phyloP scores from a whole-genome alignment of 495 filamentous ascomycete genomes.

The Aspergillus egyptiacus region DNA sequence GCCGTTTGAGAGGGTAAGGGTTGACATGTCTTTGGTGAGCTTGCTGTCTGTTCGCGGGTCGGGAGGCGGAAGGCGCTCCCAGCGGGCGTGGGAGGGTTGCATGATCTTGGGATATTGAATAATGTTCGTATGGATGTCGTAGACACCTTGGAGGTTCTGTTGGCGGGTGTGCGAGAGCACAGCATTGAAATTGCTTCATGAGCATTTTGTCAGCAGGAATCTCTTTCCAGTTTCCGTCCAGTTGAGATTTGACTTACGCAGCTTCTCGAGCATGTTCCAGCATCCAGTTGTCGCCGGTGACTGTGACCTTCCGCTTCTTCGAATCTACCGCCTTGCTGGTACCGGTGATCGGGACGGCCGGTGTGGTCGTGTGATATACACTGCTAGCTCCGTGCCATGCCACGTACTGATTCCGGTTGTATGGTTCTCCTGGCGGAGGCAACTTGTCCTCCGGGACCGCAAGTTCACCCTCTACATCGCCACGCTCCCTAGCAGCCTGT shows the following conservation, averaged over 20 bases:
- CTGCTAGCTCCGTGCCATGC: slow-evolving; percentile 96
- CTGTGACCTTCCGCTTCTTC: slow-evolving; percentile 77
- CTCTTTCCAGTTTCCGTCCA: background rate
- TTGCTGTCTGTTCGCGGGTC: slow-evolving; percentile 24
- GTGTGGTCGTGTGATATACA: slow-evolving; percentile 82
- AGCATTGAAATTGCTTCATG: slow-evolving; percentile 70
- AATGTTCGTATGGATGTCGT: slow-evolving; percentile 87
- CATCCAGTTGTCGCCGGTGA: slow-evolving; percentile 99
- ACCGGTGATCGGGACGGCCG: slow-evolving; percentile 62
- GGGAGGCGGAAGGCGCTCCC: slow-evolving; percentile 56
- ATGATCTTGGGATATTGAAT: slow-evolving; percentile 83
- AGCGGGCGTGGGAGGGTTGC: slow-evolving; percentile 82
- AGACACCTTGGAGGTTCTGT: slow-evolving; percentile 66
- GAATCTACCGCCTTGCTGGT: slow-evolving; percentile 63
- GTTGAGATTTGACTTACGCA: slow-evolving; percentile 51
- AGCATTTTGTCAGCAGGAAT: background rate
- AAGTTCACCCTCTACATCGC: slow-evolving; percentile 82
- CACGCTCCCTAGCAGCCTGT: slow-evolving; percentile 65
- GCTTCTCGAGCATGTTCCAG: slow-evolving; percentile 86
- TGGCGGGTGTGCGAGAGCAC: slow-evolving; percentile 58
- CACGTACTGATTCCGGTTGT: slow-evolving; percentile 94
- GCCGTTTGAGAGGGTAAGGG: slow-evolving; percentile 33
- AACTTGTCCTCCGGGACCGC: slow-evolving; percentile 80
- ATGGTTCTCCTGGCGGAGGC: slow-evolving; percentile 62
- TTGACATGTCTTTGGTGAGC: slow-evolving; percentile 33